phyloP scores from a whole-genome alignment of 2,329 filamentous ascomycete genomes.

The Lojkania enalia region DNA sequence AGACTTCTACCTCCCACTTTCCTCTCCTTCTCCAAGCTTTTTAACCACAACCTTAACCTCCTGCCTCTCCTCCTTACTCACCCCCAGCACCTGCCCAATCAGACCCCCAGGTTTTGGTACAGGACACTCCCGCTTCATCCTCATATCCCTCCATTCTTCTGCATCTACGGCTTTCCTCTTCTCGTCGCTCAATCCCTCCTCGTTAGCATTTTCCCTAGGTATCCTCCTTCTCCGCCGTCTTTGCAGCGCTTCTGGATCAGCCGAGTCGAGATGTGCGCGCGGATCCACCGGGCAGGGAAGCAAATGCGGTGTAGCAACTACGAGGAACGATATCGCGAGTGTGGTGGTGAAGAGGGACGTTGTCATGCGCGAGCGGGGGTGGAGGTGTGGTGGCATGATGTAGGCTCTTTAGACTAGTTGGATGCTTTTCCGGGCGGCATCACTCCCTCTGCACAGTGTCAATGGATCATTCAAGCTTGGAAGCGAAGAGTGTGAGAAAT shows the following conservation, averaged over 20 bases:
- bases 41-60: conserved; percentile 13
- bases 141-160: conserved; percentile 43
- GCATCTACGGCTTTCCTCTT: conserved; percentile 19
- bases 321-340: conserved; percentile 83
- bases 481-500: conserved; percentile 3
- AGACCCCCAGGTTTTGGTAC: conserved; percentile 86
- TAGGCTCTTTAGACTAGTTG: conserved; percentile 22
- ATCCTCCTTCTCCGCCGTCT: conserved; percentile 49
- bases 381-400: conserved; percentile 78
- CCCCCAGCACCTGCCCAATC: conserved; percentile 74
- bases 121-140: conserved; percentile 75
- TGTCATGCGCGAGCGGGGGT: conserved; percentile 91
- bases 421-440: conserved; percentile 30
- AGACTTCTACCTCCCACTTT: conserved; percentile 1
- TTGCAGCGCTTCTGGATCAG: conserved; percentile 33
- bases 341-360: conserved; percentile 95
- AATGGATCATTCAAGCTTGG: conserved; percentile 12
- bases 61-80: conserved; percentile 50
- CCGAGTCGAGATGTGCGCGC: conserved; percentile 73
- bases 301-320: conserved; percentile 86
- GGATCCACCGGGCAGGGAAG: conserved; percentile 85
- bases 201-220: conserved; percentile 26
- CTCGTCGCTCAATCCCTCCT: conserved; percentile 28
- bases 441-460: conserved; percentile 24
- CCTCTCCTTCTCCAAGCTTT: conserved; percentile 7